A percentile compares a stretch with the other conserved stretches of the same genome.
phyloP scores from a whole-genome alignment of 495 filamentous ascomycete species.

The Penicillium egyptiacum region DNA sequence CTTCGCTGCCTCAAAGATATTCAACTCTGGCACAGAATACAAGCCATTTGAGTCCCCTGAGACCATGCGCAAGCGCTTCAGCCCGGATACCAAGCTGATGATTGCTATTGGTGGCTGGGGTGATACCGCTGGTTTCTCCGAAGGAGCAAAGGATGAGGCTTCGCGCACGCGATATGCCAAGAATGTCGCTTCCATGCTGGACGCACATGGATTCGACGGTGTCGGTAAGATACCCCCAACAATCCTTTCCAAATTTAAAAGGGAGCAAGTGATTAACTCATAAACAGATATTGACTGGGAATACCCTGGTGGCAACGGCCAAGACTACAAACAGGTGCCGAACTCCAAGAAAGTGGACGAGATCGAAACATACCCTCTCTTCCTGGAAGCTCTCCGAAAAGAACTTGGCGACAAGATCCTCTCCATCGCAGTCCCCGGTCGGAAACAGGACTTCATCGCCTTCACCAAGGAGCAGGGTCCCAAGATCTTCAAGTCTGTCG shows the following conservation, averaged over 20 bases:
- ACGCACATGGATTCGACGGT: constrained; percentile 61
- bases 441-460: constrained; percentile 68
- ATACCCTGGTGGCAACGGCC: constrained; percentile 76
- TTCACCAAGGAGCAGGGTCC: constrained; percentile 65
- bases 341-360: constrained; percentile 62
- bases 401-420: constrained; percentile 64
- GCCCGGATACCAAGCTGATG: constrained; percentile 60
- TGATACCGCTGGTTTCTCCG: constrained; percentile 61
- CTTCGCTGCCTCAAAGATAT: constrained; percentile 61
- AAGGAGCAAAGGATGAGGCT: constrained; percentile 53
- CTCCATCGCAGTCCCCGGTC: constrained; percentile 70
- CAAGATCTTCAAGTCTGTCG: constrained; percentile 60
- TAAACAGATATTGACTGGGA: constrained; percentile 75
- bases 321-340: constrained; percentile 69
- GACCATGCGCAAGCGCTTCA: constrained; percentile 57
- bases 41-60: constrained; percentile 62
- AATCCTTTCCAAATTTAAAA: neutral
- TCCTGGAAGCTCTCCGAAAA: constrained; percentile 59
- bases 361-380: constrained; percentile 61
- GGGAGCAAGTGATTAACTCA: neutral
- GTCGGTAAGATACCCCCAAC: constrained; percentile 28
- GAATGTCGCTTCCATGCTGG: constrained; percentile 64
- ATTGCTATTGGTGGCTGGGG: constrained; percentile 77
- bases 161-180: constrained; percentile 59
- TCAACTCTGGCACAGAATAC: constrained; percentile 54